These are phyloP conservation scores for Penicillium cataractarum DNA, from an alignment of 495 filamentous ascomycete species.

Conservation along the genomic window DNA sequence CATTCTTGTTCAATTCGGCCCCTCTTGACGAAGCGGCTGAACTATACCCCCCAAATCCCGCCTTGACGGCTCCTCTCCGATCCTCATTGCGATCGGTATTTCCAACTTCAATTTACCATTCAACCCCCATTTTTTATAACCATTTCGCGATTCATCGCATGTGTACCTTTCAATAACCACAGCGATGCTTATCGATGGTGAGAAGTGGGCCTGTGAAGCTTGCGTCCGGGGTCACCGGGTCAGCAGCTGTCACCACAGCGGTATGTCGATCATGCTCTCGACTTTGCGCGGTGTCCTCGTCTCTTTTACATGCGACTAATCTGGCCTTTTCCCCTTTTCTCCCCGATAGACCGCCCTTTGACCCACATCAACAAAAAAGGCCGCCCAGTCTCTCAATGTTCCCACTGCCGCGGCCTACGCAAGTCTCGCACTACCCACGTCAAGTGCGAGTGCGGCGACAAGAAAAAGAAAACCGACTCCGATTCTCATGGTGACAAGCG, in stretches of 20 bases:
- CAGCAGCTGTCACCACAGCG: conserved; percentile 89
- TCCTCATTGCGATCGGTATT: conserved; percentile 34
- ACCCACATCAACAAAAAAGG: conserved; percentile 98
- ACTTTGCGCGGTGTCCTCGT: conserved; percentile 7
- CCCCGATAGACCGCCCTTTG: conserved; percentile 76
- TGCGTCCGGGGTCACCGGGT: conserved; percentile 93
- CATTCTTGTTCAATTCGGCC: conserved; percentile 34
- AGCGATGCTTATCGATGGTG: conserved; percentile 81
- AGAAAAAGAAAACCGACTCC: conserved; percentile 67
- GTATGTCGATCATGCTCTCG: conserved; percentile 58
- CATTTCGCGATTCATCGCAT: conserved; percentile 51
- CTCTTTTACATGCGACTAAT: conserved; percentile 1
- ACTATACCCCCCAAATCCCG: conserved; percentile 27
- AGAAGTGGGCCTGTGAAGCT: conserved; percentile 92
- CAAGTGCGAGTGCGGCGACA: conserved; percentile 97
- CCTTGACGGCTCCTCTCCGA: conserved; percentile 49
- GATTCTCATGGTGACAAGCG: conserved; percentile 63
- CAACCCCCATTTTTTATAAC: conserved; percentile 20
- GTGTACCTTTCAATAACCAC: conserved; percentile 47
- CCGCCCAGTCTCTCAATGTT: conserved; percentile 96
- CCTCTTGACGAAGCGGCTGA: conserved; percentile 40
- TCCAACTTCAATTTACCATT: conserved; percentile 20
- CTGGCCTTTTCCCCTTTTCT: neutral
- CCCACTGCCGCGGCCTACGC: conserved; percentile 94
- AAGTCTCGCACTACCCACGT: conserved; percentile 95